Evolutionary conservation across 1,139 yeast genomes (phyloP).

Genomic region (Citeromyces hawaiiensis): DNA sequence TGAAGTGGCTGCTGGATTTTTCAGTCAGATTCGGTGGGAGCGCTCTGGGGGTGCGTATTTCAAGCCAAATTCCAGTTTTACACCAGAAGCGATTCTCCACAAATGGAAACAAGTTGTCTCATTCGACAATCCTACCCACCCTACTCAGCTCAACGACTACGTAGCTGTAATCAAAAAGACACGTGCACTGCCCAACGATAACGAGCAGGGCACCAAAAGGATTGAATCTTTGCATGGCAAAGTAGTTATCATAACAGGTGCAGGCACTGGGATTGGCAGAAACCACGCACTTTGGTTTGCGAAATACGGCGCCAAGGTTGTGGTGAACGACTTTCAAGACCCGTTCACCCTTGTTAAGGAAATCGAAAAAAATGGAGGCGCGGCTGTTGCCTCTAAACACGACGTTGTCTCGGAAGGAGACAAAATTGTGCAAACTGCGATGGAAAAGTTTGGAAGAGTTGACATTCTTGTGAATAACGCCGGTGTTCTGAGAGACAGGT

Average conservation of each 20-base stretch:
- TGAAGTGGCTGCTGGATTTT: constrained; percentile 93
- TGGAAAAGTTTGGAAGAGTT: constrained; percentile 68
- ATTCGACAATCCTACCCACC: constrained; percentile 57
- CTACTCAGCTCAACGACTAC: constrained; percentile 50
- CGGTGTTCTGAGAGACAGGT: constrained; percentile 85
- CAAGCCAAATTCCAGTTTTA: constrained; percentile 64
- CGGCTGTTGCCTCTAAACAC: constrained; percentile 76
- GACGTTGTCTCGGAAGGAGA: constrained; percentile 73
- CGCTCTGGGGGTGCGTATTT: constrained; percentile 78
- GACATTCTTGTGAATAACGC: constrained; percentile 88
- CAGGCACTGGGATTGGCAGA: constrained; percentile 91
- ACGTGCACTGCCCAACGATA: constrained; percentile 31
- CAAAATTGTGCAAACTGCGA: constrained; percentile 66
- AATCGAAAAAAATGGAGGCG: constrained; percentile 57
- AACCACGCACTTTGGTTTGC: constrained; percentile 82
- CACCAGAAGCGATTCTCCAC: constrained; percentile 75
- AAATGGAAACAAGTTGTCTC: constrained; percentile 52
- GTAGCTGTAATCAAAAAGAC: constrained; percentile 39
- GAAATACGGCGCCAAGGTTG: constrained; percentile 88
- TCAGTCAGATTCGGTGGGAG: constrained; percentile 91
- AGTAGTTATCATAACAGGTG: constrained; percentile 90
- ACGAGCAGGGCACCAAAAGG: constrained; percentile 41
- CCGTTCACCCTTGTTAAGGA: constrained; percentile 69
- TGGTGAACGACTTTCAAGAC: constrained; percentile 80
- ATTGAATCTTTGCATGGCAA: constrained; percentile 52